Percentiles rank a stretch among this genome's conserved stretches.
phyloP scores from a whole-genome alignment of 176 grass and related monocot genomes.

The Poa annua region DNA sequence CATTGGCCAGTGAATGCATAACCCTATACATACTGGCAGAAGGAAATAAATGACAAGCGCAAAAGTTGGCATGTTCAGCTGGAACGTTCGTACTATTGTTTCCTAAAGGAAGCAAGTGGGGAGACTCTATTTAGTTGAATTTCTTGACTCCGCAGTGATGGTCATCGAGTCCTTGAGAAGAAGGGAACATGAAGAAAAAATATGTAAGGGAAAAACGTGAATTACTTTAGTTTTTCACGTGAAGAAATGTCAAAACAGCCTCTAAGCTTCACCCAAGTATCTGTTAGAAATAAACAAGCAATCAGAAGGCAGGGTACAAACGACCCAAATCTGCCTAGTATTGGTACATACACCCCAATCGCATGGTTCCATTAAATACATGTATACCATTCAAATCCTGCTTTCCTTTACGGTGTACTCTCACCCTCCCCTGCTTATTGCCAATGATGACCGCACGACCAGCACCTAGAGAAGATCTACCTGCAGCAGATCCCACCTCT shows the following conservation, averaged over 20 bases:
- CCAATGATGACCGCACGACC: neutral
- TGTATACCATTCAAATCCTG: neutral
- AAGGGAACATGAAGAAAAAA: neutral
- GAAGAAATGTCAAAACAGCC: neutral
- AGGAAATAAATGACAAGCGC: neutral
- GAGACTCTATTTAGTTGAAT: too few relatives aligned
- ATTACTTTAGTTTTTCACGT: neutral
- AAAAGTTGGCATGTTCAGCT: neutral
- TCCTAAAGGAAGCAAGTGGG: too few relatives aligned
- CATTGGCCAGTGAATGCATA: neutral
- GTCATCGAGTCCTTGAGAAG: neutral
- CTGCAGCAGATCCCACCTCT: neutral
- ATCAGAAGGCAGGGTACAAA: neutral
- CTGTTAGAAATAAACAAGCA: neutral
- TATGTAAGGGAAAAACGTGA: neutral
- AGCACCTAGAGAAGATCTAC: neutral
- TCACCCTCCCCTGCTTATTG: neutral
- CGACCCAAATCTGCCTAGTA: neutral
- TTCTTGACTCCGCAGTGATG: too few relatives aligned
- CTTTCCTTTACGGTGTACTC: neutral
- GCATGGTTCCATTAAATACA: neutral
- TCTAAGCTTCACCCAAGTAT: neutral
- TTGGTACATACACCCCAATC: neutral
- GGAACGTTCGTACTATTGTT: neutral
- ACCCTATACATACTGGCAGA: neutral